A percentile compares a stretch with the other conserved stretches of the same genome.
Evolutionary conservation across 495 filamentous ascomycete genomes (phyloP).

Genomic region (Elaphomyces granulatus): DNA sequence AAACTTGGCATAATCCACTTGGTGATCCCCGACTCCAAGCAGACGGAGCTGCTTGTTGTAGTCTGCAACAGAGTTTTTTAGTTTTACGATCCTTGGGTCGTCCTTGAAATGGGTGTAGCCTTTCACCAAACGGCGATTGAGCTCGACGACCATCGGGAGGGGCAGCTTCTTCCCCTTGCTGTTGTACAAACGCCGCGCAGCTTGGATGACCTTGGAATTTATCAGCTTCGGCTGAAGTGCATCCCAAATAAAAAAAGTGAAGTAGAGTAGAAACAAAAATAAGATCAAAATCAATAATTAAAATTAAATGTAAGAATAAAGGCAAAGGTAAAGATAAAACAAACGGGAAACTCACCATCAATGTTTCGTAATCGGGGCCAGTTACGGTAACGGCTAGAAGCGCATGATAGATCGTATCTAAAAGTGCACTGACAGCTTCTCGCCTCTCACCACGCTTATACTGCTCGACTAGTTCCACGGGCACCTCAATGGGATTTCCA

Average conservation of each 20-base stretch:
- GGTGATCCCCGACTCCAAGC: slow-evolving; percentile 82
- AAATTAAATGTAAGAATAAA: neutral
- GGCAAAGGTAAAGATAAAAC: neutral
- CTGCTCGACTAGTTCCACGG: slow-evolving; percentile 64
- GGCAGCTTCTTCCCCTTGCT: slow-evolving; percentile 87
- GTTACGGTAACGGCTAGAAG: slow-evolving; percentile 85
- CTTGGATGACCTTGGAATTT: slow-evolving; percentile 59
- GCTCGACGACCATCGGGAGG: slow-evolving; percentile 84
- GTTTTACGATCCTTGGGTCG: slow-evolving; percentile 65
- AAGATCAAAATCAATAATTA: too few species aligned
- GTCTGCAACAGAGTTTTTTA: slow-evolving; percentile 62
- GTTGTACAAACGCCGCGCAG: slow-evolving; percentile 85
- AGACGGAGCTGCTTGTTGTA: slow-evolving; percentile 86
- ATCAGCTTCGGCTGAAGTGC: slow-evolving; percentile 16
- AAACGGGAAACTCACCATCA: slow-evolving; percentile 51
- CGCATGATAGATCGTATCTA: slow-evolving; percentile 75
- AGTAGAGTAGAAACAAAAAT: too few species aligned
- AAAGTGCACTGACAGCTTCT: slow-evolving; percentile 64
- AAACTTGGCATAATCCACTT: slow-evolving; percentile 84
- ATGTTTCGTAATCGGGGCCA: slow-evolving; percentile 87
- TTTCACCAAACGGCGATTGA: slow-evolving; percentile 84
- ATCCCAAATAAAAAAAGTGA: neutral
- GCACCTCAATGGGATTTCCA: slow-evolving; percentile 72
- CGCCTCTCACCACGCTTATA: slow-evolving; percentile 72
- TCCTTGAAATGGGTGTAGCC: slow-evolving; percentile 90